Base-by-base conservation (phyloP, 106 monocot genomes). In the Dendrobium catenatum region DNA sequence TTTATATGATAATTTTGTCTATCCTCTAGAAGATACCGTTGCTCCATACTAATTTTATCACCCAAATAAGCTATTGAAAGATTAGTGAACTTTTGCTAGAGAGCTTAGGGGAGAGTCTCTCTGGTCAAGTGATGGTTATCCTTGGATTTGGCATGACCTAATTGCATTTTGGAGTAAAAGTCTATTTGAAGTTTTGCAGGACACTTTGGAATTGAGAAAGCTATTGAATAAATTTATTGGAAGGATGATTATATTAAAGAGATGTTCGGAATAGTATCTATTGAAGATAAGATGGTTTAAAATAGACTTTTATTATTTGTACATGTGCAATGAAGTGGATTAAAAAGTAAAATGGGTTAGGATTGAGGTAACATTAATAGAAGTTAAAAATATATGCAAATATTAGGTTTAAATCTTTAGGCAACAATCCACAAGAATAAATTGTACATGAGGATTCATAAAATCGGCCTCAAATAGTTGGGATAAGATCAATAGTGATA, bases 51-150 rank as follows among this genome's bases (percentile, higher is more conserved):
- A 37, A 70, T 17, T 70, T 70, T 6, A 37, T 70, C 70, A 7
- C 31, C 15, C 33, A 37, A 70, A 70, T 70, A 37, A 70, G 70
- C 20, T 64, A 64, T 64, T 64, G n/a, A 64, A 64, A 64, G 64
- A 64, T 64, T 64, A 22, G 70, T 70, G 37, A 70, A 40, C 70
- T 2, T 70, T 70, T 70, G 37, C 15, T 70, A 15, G 70, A 15
- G 15, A 70, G 70, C 33, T 33, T 37, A 7, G 37, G 15, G 70
- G 29, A 61, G 61, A 61, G 22, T 61, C 22, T 61, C n/a, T 61
- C 10, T n/a, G 3, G n/a, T 9, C 22, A n/a, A 61, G 20, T n/a
- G 22, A 22, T 61, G 61, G 61, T 10, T 61, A 61, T 22, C 19
- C 1, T 61, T 22, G 61, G 22, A 61, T 22, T 6, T 61, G 56